Conservation (phyloP, 306 rosid species). For the Cucurbita ficifolia region DNA sequence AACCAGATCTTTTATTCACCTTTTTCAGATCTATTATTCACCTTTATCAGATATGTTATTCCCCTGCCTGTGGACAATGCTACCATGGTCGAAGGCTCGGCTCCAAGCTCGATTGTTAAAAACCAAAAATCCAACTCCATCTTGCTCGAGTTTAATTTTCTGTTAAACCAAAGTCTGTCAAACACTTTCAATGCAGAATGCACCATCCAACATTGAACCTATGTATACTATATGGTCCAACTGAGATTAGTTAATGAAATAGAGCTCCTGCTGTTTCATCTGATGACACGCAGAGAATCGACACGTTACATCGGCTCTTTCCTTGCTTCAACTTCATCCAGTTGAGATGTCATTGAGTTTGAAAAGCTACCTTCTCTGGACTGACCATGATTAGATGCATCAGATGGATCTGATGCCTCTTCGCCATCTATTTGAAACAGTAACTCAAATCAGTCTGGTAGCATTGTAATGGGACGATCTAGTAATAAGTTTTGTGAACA, state of each 20-base stretch:
- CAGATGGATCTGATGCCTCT: constrained; percentile 35
- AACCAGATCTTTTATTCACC: not conserved
- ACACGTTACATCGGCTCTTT: constrained; percentile 27
- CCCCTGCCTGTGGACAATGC: not conserved
- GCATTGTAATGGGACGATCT: not conserved
- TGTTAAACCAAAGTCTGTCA: not conserved
- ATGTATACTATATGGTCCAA: not conserved
- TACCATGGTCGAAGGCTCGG: not conserved
- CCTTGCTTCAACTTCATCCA: constrained; percentile 24
- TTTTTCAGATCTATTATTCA: not conserved
- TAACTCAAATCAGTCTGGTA: constrained; percentile 17
- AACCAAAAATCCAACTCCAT: not conserved
- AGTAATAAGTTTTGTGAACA: not conserved
- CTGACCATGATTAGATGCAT: constrained; percentile 19
- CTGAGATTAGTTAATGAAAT: constrained; percentile 9
- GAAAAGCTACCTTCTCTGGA: constrained; percentile 56
- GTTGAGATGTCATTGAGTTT: constrained; percentile 52
- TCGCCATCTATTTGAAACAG: constrained; percentile 31
- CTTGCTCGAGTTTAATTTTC: not conserved
- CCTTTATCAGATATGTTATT: not conserved
- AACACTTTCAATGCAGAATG: not conserved
- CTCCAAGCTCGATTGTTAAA: not conserved
- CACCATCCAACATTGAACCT: not conserved
- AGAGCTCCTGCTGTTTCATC: constrained; percentile 19
- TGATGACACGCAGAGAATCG: constrained; percentile 7